phyloP scores from a whole-genome alignment of 1,284 basidiomycete genomes.

The Trametes versicolor region DNA sequence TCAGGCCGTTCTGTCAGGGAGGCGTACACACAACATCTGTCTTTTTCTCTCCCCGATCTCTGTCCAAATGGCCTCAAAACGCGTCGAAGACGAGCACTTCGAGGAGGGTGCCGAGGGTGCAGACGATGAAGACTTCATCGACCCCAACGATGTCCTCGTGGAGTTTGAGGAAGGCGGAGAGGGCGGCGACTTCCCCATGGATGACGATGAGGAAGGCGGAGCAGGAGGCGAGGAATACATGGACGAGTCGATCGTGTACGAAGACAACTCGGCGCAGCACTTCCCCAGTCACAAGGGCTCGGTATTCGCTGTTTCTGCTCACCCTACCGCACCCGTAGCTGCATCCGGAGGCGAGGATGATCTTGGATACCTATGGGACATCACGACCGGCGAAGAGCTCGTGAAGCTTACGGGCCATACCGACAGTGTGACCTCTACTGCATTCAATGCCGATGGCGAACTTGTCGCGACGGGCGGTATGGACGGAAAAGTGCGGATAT shows the following conservation, averaged over 20 bases:
- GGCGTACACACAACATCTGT: constrained; percentile 1
- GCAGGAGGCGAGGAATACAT: constrained; percentile 51
- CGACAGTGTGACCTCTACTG: constrained; percentile 87
- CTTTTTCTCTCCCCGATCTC: neutral
- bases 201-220: constrained; percentile 71
- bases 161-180: constrained; percentile 78
- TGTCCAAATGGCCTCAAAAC: constrained; percentile 38
- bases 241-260: constrained; percentile 51
- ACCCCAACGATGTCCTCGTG: constrained; percentile 66
- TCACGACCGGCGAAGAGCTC: constrained; percentile 83
- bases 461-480: constrained; percentile 96
- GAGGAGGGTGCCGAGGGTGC: constrained; percentile 45
- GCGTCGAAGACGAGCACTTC: constrained; percentile 50
- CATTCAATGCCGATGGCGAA: constrained; percentile 90
- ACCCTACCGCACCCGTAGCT: constrained; percentile 88
- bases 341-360: constrained; percentile 97
- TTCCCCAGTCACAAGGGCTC: constrained; percentile 75
- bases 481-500: constrained; percentile 94
- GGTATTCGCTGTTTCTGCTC: constrained; percentile 87
- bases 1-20: neutral
- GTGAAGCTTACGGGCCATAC: constrained; percentile 91
- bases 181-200: constrained; percentile 79
- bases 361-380: constrained; percentile 93
- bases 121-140: constrained; percentile 63
- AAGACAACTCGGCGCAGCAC: constrained; percentile 74